phyloP scores from a whole-genome alignment of 768 basidiomycete species.

The Suillus subaureus region DNA sequence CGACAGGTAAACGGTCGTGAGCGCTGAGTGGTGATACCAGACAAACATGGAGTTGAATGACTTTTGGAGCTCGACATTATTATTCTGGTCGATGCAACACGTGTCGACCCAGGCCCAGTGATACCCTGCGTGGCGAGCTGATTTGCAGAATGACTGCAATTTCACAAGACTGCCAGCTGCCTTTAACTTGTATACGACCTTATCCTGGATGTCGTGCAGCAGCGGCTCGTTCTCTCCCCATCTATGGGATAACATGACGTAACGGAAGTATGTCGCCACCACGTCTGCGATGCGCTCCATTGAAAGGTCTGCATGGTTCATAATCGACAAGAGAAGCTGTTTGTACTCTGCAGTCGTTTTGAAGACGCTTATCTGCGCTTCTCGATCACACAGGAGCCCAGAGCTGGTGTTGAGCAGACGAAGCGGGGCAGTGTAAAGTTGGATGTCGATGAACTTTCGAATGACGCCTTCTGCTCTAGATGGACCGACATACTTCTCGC shows the following conservation, averaged over 20 bases:
- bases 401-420: background rate
- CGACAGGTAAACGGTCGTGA: too few species aligned
- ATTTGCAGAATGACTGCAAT: background rate
- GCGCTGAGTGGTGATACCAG: too few species aligned
- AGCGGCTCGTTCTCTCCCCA: background rate
- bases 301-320: background rate
- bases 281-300: background rate
- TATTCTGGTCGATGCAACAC: background rate
- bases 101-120: background rate
- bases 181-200: background rate
- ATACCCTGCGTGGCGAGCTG: background rate
- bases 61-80: background rate
- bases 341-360: background rate
- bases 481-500: background rate
- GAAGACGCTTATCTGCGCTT: background rate
- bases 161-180: background rate
- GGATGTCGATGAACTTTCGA: background rate
- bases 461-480: background rate
- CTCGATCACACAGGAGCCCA: background rate
- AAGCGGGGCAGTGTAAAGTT: background rate
- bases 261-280: background rate
- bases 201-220: background rate
- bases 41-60: background rate
- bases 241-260: background rate
- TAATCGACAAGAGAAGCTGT: background rate